phyloP scores from a whole-genome alignment of 192 early-diverging fungal species.

The Podila epigama region DNA sequence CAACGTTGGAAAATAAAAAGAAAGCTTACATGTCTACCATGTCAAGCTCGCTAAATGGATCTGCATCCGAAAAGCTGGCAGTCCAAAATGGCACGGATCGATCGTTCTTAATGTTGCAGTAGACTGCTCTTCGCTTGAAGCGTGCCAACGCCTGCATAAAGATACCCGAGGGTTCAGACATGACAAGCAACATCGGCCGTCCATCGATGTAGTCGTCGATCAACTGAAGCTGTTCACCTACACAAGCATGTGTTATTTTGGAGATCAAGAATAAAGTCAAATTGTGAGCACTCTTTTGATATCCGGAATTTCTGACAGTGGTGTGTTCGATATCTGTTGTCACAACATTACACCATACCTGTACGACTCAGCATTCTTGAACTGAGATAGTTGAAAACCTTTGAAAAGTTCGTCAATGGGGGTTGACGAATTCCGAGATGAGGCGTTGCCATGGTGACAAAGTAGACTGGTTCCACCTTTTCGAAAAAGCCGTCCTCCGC shows the following conservation, averaged over 20 bases:
- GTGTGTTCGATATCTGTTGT: no score
- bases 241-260: neutral
- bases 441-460: slow-evolving; percentile 66
- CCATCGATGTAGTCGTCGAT: slow-evolving; percentile 41
- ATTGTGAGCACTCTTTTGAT: neutral
- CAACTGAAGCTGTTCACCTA: slow-evolving; percentile 56
- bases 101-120: slow-evolving; percentile 61
- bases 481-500: slow-evolving; percentile 58
- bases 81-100: slow-evolving; percentile 70
- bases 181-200: slow-evolving; percentile 46
- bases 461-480: slow-evolving; percentile 51
- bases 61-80: slow-evolving; percentile 54
- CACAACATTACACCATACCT: slow-evolving; percentile 24
- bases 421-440: slow-evolving; percentile 60
- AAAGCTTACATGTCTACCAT: slow-evolving; percentile 55
- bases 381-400: slow-evolving; percentile 51
- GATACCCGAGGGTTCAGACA: slow-evolving; percentile 51
- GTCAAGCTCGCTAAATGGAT: slow-evolving; percentile 53
- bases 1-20: neutral
- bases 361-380: slow-evolving; percentile 54
- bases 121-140: slow-evolving; percentile 55
- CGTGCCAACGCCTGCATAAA: slow-evolving; percentile 48
- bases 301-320: no score
- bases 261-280: neutral
- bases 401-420: slow-evolving; percentile 8